These are phyloP conservation scores for Cladosporium sp. DNA, from an alignment of 2,329 filamentous ascomycete genomes.

Conservation along the genomic window DNA sequence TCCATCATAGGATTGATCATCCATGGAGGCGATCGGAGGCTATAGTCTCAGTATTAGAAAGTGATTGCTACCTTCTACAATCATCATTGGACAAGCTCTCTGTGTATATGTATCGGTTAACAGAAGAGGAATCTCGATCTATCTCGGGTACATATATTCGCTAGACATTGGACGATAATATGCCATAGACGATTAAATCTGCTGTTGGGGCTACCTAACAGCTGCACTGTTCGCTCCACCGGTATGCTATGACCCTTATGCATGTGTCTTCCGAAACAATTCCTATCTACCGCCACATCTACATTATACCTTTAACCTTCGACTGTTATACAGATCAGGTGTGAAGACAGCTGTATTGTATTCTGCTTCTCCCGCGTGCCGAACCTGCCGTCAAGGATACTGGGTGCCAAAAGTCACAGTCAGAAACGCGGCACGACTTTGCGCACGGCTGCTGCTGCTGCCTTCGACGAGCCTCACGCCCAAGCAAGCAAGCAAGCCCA, in stretches of 20 bases:
- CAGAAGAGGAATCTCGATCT: not conserved
- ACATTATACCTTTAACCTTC: not conserved
- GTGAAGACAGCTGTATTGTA: not conserved
- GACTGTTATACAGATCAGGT: not conserved
- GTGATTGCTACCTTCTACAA: too few relatives aligned
- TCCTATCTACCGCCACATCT: not conserved
- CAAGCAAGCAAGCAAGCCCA: not conserved
- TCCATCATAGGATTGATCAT: not conserved
- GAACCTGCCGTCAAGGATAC: not conserved
- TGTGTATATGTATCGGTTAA: not conserved
- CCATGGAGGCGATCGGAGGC: too few relatives aligned
- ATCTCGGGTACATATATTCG: not conserved
- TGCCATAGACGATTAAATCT: too few relatives aligned
- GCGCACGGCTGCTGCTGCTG: not conserved
- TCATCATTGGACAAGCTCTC: too few relatives aligned
- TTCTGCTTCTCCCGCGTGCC: not conserved
- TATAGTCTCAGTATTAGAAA: too few relatives aligned
- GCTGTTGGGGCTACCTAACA: not conserved
- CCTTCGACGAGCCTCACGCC: constrained; percentile 5
- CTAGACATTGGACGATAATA: not conserved
- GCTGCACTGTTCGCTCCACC: not conserved
- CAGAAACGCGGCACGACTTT: not conserved
- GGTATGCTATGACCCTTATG: not conserved
- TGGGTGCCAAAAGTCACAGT: not conserved
- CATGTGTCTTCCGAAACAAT: not conserved